Evolutionary conservation across 2,329 filamentous ascomycete genomes (phyloP).

Genomic region (Verticillium klebahnii): DNA sequence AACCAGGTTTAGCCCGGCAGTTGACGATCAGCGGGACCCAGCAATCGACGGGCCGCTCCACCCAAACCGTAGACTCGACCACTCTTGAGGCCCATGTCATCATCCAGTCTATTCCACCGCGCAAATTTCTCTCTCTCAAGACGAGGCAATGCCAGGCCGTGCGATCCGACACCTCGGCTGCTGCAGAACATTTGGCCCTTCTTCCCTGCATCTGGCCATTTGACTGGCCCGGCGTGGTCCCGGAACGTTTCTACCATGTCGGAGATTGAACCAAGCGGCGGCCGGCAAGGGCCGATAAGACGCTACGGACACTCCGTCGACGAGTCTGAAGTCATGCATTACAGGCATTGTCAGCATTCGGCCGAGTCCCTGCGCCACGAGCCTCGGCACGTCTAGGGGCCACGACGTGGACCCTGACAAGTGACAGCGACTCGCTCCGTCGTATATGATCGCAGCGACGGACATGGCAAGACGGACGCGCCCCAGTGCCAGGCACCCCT

Average conservation of each 20-base stretch:
- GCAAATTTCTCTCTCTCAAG: background rate
- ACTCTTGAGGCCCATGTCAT: background rate
- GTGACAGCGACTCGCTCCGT: background rate
- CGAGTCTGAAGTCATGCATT: background rate
- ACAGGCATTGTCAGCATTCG: background rate
- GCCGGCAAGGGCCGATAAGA: background rate
- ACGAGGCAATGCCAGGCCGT: background rate
- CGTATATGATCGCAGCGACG: background rate
- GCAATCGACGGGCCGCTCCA: background rate
- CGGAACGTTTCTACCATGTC: background rate
- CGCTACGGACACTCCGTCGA: background rate
- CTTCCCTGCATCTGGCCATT: background rate
- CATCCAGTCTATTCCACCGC: background rate
- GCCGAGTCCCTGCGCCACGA: background rate
- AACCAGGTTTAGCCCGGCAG: constrained; percentile 1
- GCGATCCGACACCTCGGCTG: background rate
- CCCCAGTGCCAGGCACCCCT: background rate
- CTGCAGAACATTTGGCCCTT: background rate
- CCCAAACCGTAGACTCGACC: background rate
- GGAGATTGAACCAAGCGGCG: background rate
- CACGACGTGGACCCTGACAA: background rate
- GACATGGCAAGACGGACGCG: background rate
- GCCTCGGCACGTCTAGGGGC: background rate
- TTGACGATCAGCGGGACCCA: constrained; percentile 1
- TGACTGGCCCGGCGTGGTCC: background rate